These are phyloP conservation scores for Xylariales sp. DNA, from an alignment of 2,329 filamentous ascomycete genomes.

Conservation along the genomic window DNA sequence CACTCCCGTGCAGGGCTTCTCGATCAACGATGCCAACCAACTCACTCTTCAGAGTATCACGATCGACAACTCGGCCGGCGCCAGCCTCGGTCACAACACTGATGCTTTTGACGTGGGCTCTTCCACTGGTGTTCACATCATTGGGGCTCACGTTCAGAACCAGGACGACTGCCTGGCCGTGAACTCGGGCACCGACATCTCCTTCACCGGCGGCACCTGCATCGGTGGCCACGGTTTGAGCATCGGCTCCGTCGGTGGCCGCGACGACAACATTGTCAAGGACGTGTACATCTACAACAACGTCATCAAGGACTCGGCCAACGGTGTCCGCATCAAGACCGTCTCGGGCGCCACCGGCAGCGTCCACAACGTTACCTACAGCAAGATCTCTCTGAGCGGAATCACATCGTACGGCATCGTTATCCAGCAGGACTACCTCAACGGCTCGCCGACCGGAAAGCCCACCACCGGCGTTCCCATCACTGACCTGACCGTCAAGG, in stretches of 20 bases:
- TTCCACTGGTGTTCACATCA: slow-evolving; percentile 37
- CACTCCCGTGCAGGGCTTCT: slow-evolving; percentile 50
- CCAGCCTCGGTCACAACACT: slow-evolving; percentile 38
- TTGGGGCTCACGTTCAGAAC: slow-evolving; percentile 46
- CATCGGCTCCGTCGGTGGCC: slow-evolving; percentile 56
- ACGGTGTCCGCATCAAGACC: slow-evolving; percentile 57
- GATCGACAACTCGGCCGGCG: slow-evolving; percentile 54
- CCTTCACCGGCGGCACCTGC: slow-evolving; percentile 38
- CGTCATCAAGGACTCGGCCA: slow-evolving; percentile 45
- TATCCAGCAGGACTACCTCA: slow-evolving; percentile 54
- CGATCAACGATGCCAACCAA: slow-evolving; percentile 34
- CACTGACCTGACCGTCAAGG: slow-evolving; percentile 32
- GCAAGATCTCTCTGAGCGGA: slow-evolving; percentile 42
- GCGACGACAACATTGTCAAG: slow-evolving; percentile 48
- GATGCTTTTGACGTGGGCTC: slow-evolving; percentile 45
- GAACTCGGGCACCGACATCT: slow-evolving; percentile 44
- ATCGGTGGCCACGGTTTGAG: slow-evolving; percentile 53
- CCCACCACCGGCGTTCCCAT: slow-evolving; percentile 44
- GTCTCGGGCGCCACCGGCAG: slow-evolving; percentile 45
- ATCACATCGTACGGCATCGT: slow-evolving; percentile 52
- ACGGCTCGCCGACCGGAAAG: slow-evolving; percentile 29
- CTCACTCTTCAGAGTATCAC: slow-evolving; percentile 42
- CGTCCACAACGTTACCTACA: slow-evolving; percentile 49
- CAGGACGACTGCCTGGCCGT: slow-evolving; percentile 57
- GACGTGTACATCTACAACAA: slow-evolving; percentile 46